A percentile compares a stretch with the other conserved stretches of the same genome.
These are phyloP conservation scores for Wickerhamiella dianesei DNA, from an alignment of 805 yeast species.

Conservation along the genomic window DNA sequence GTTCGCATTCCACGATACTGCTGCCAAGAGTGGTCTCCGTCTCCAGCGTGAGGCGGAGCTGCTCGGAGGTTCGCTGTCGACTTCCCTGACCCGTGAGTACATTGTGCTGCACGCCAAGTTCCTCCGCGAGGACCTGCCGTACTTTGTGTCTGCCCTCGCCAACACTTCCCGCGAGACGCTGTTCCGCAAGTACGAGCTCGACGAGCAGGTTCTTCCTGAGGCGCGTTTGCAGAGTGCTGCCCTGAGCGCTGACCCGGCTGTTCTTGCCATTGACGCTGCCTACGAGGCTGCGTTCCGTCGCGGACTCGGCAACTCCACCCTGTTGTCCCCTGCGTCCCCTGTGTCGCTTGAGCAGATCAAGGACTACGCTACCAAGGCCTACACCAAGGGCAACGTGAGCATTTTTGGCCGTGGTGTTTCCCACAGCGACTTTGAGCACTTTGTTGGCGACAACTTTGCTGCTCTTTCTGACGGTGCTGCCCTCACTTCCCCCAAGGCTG, in stretches of 20 bases:
- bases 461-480: slow-evolving; percentile 50
- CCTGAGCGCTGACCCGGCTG: slow-evolving; percentile 35
- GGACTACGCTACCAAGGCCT: slow-evolving; percentile 51
- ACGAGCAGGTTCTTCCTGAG: slow-evolving; percentile 70
- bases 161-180: slow-evolving; percentile 51
- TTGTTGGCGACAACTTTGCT: slow-evolving; percentile 43
- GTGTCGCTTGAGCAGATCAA: slow-evolving; percentile 52
- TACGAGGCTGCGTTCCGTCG: slow-evolving; percentile 71
- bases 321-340: slow-evolving; percentile 51
- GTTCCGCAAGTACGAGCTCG: slow-evolving; percentile 71
- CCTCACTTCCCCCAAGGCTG: slow-evolving; percentile 31
- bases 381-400: slow-evolving; percentile 56
- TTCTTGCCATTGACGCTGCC: slow-evolving; percentile 60
- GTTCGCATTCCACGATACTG: slow-evolving; percentile 67
- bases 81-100: slow-evolving; percentile 70
- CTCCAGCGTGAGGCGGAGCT: slow-evolving; percentile 89
- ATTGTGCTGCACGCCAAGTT: slow-evolving; percentile 69
- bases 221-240: slow-evolving; percentile 47
- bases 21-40: slow-evolving; percentile 75
- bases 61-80: slow-evolving; percentile 67
- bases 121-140: slow-evolving; percentile 80
- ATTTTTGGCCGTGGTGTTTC: slow-evolving; percentile 62
- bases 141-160: slow-evolving; percentile 74
- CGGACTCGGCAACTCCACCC: slow-evolving; percentile 77
- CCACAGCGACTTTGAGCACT: slow-evolving; percentile 52